Base-by-base conservation (phyloP, 352 stramenopile genomes). In the Phytopythium helicoides region DNA sequence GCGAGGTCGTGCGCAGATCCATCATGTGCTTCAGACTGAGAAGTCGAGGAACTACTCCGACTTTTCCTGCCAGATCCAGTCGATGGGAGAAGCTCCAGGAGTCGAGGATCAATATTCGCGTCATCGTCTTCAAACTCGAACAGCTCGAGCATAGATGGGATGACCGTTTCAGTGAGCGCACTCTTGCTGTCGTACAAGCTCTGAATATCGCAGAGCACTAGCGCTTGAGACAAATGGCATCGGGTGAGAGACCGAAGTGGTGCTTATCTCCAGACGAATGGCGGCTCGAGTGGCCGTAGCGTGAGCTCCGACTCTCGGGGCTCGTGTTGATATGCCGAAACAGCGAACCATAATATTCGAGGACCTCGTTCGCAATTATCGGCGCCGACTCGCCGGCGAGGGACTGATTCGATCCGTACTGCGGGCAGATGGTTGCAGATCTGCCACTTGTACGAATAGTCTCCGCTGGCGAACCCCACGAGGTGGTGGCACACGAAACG, bases 401-500 rank as follows among this genome's bases (percentile, higher is more conserved):
- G 6, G 70, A 57, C 19, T 83, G 65, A 19, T 76, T 53, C 2
- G 71, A 56, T 8, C 66, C 58, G 11, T 86, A 81, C 0, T 56
- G 45, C 3, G 71, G n/a, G 75, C 12, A 86, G 60, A 41, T 89
- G 75, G 26, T 85, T 84, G 41, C 74, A 90, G 16, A 92, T 63
- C 49, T 91, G 81, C 85, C 85, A 95, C 19, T 71, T 69, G 62
- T 93, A 92, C 46, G 66, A 62, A 36, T 85, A 79, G 25, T 82
- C 68, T 15, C 52, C 62, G n/a, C 64, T 79, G 8, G 76, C 66
- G 47, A 90, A 87, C 3, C 74, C 71, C 6, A 81, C 71, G 42
- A 92, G 68, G 31, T 95, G 82, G 40, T 95, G 85, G 33, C 76
- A 87, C 3, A 92, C 85, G 28, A 89, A 95, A 11, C 85, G 78